Conservation (phyloP, 2,329 filamentous ascomycete species). For the Hymenoscyphus linearis region DNA sequence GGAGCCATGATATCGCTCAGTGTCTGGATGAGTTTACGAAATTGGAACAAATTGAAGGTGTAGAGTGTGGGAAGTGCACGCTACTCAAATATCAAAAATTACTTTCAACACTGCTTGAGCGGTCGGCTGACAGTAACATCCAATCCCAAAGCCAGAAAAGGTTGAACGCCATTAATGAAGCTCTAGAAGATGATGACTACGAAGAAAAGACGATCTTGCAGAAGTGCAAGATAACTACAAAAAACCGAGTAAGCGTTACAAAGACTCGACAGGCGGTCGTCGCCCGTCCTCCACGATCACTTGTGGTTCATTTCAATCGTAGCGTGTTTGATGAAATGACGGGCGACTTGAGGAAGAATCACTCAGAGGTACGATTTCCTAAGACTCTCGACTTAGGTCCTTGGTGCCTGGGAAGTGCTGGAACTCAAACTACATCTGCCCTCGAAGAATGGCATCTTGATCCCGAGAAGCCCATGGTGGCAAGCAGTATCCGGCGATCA, state of each 20-base stretch:
- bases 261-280: slow-evolving; percentile 90
- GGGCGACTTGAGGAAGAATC: slow-evolving; percentile 77
- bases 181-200: slow-evolving; percentile 75
- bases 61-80: slow-evolving; percentile 89
- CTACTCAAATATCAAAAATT: slow-evolving; percentile 53
- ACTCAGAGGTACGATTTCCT: slow-evolving; percentile 73
- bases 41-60: slow-evolving; percentile 79
- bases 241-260: slow-evolving; percentile 67
- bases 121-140: slow-evolving; percentile 21
- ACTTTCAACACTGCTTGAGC: slow-evolving; percentile 43
- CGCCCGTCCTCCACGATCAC: slow-evolving; percentile 71
- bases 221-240: slow-evolving; percentile 60
- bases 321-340: slow-evolving; percentile 85
- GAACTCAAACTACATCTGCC: slow-evolving; percentile 22
- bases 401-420: slow-evolving; percentile 72
- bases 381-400: slow-evolving; percentile 66
- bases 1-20: slow-evolving; percentile 65
- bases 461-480: slow-evolving; percentile 68
- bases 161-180: slow-evolving; percentile 61
- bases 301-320: slow-evolving; percentile 85
- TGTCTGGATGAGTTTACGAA: slow-evolving; percentile 80
- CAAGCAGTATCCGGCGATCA: slow-evolving; percentile 46
- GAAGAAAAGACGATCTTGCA: slow-evolving; percentile 60
- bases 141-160: slow-evolving; percentile 42
- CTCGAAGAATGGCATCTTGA: slow-evolving; percentile 67